Conservation (phyloP, 1,139 yeast species). For the Kodamaea sp. region DNA sequence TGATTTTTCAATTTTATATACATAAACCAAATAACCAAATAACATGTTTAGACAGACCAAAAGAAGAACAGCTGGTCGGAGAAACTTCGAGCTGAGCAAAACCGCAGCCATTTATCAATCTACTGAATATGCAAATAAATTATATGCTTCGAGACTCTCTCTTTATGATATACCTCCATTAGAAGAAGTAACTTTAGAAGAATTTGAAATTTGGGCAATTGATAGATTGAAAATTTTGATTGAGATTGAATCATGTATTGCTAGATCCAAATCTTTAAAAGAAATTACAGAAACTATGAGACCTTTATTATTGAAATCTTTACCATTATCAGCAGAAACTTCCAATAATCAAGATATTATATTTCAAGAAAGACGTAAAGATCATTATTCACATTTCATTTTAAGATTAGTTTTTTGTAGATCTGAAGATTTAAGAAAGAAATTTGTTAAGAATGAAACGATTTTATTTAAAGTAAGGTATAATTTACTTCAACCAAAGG, state of each 20-base stretch:
- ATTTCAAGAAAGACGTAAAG: slow-evolving; percentile 66
- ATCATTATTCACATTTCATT: slow-evolving; percentile 88
- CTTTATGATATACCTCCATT: slow-evolving; percentile 74
- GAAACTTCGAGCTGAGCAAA: slow-evolving; percentile 51
- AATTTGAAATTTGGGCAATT: slow-evolving; percentile 94
- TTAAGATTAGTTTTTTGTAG: slow-evolving; percentile 86
- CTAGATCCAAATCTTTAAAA: slow-evolving; percentile 58
- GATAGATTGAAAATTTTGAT: slow-evolving; percentile 80
- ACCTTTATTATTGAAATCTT: slow-evolving; percentile 58
- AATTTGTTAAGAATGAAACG: slow-evolving; percentile 76
- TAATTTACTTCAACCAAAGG: slow-evolving; percentile 59
- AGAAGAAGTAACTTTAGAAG: slow-evolving; percentile 83
- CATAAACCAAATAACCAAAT: not conserved
- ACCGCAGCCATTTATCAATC: slow-evolving; percentile 36
- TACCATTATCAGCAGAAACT: slow-evolving; percentile 55
- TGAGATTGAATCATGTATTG: slow-evolving; percentile 74
- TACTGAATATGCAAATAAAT: slow-evolving; percentile 8
- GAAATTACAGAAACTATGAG: slow-evolving; percentile 65
- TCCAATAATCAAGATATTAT: slow-evolving; percentile 29
- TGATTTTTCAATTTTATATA: not conserved
- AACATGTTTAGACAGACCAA: slow-evolving; percentile 72
- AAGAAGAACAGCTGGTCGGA: slow-evolving; percentile 72
- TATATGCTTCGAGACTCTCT: slow-evolving; percentile 42
- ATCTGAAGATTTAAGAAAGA: slow-evolving; percentile 75
- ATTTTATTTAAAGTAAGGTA: slow-evolving; percentile 72